These are phyloP conservation scores for Talaromyces albobiverticillius DNA, from an alignment of 2,329 filamentous ascomycete genomes.

Conservation along the genomic window DNA sequence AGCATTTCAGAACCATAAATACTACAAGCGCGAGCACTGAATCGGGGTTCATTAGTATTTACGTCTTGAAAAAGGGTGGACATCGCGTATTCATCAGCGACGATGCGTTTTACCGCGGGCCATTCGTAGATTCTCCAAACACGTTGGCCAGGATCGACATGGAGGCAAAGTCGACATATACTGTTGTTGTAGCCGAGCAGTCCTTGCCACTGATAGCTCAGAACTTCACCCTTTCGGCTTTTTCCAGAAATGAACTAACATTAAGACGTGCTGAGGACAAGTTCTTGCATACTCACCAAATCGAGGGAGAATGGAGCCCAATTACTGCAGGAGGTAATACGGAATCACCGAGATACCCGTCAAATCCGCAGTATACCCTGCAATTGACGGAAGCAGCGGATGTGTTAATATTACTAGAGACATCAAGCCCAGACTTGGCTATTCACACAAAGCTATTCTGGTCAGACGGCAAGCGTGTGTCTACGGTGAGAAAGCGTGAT, in stretches of 20 bases:
- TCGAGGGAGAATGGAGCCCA: conserved; percentile 69
- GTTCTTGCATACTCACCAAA: conserved; percentile 58
- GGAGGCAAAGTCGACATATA: conserved; percentile 51
- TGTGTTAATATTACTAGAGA: conserved; percentile 72
- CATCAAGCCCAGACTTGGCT: conserved; percentile 63
- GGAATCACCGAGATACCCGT: conserved; percentile 70
- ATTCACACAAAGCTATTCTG: conserved; percentile 84
- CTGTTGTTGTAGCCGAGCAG: conserved; percentile 73
- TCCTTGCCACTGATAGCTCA: conserved; percentile 70
- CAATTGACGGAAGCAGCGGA: conserved; percentile 54
- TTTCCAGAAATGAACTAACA: conserved; percentile 63
- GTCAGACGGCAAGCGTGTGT: conserved; percentile 69
- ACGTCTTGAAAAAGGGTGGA: conserved; percentile 71
- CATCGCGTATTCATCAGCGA: conserved; percentile 72
- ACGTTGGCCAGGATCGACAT: conserved; percentile 74
- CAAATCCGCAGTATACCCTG: conserved; percentile 83
- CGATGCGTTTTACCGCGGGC: conserved; percentile 67
- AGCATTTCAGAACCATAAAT: conserved; percentile 75
- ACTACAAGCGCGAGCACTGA: conserved; percentile 39
- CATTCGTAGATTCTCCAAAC: conserved; percentile 93
- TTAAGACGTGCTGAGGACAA: conserved; percentile 62
- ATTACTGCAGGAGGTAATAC: conserved; percentile 83
- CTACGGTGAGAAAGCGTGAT: conserved; percentile 67
- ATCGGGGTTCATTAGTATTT: conserved; percentile 82
- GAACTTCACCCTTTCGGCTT: conserved; percentile 82